Conservation (phyloP, 805 yeast species). For the Starmerella scarabaei region DNA sequence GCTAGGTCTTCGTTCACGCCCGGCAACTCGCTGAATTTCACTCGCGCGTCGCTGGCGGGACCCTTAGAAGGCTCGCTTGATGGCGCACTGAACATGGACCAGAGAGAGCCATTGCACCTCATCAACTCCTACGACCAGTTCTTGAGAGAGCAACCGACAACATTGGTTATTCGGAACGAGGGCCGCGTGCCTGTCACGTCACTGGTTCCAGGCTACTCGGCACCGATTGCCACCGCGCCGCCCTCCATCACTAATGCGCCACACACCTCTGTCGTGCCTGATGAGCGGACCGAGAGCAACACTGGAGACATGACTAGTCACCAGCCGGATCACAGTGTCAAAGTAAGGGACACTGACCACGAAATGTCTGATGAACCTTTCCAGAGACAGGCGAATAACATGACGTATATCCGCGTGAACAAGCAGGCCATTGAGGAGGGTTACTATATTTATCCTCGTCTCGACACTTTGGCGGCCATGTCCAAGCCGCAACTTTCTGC, state of each 20-base stretch:
- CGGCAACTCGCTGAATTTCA: not conserved
- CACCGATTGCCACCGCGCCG: slow-evolving; percentile 12
- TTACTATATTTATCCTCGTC: slow-evolving; percentile 67
- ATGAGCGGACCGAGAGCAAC: not conserved
- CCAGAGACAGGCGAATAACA: slow-evolving; percentile 12
- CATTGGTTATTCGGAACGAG: slow-evolving; percentile 14
- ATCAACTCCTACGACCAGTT: slow-evolving; percentile 21
- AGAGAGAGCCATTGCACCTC: slow-evolving; percentile 15
- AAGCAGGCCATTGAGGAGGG: slow-evolving; percentile 32
- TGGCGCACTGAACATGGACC: not conserved
- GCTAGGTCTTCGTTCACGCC: not conserved
- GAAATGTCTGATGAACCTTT: slow-evolving; percentile 5
- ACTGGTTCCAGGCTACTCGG: not conserved
- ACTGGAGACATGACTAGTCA: not conserved
- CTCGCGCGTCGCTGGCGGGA: slow-evolving; percentile 1
- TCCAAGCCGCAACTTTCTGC: slow-evolving; percentile 45
- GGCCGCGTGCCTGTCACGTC: not conserved
- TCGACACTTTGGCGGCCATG: slow-evolving; percentile 45
- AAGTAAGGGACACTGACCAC: not conserved
- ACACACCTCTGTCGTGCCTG: not conserved
- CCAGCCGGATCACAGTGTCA: not conserved
- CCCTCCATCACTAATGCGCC: slow-evolving; percentile 4
- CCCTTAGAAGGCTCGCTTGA: not conserved
- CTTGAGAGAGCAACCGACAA: slow-evolving; percentile 20
- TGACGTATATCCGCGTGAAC: slow-evolving; percentile 19